Conservation (phyloP, 164 flowering plant species). For the Brasenia schreberi region DNA sequence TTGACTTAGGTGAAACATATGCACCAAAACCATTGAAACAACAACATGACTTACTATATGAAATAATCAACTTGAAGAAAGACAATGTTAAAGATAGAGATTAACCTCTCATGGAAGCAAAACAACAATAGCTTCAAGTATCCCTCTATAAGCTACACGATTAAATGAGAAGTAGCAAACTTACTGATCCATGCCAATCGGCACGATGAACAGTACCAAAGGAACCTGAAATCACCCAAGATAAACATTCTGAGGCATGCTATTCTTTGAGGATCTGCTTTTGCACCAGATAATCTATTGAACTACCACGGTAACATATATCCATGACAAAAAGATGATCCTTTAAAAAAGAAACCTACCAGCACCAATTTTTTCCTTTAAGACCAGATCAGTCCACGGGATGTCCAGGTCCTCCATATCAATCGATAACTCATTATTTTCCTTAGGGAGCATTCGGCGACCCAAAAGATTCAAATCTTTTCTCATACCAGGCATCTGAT, state of each 20-base stretch:
- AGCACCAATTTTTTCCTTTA: slow-evolving; percentile 89
- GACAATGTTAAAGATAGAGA: neutral
- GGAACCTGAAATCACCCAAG: slow-evolving; percentile 48
- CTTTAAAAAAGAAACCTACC: slow-evolving; percentile 26
- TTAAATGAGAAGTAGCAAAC: slow-evolving; percentile 7
- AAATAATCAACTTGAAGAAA: neutral
- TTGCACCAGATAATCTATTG: neutral
- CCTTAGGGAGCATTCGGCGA: slow-evolving; percentile 18
- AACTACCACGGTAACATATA: neutral
- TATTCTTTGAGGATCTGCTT: neutral
- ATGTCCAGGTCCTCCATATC: slow-evolving; percentile 72
- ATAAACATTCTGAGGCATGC: too few relatives aligned
- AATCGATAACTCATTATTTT: slow-evolving; percentile 35
- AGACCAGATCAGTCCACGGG: slow-evolving; percentile 81
- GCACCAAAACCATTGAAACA: too few relatives aligned
- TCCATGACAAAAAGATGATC: neutral
- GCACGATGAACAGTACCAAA: slow-evolving; percentile 99
- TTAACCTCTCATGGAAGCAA: neutral
- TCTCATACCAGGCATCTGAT: slow-evolving; percentile 18
- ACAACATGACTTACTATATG: neutral
- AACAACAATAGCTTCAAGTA: neutral
- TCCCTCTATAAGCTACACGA: neutral
- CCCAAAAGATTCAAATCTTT: slow-evolving; percentile 24
- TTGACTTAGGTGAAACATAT: too few relatives aligned
- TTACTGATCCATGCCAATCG: slow-evolving; percentile 98